Evolutionary conservation across 352 stramenopile genomes (phyloP), one percentile per base, ranked within the genome.

Genomic region (Phytophthora citrophthora): DNA sequence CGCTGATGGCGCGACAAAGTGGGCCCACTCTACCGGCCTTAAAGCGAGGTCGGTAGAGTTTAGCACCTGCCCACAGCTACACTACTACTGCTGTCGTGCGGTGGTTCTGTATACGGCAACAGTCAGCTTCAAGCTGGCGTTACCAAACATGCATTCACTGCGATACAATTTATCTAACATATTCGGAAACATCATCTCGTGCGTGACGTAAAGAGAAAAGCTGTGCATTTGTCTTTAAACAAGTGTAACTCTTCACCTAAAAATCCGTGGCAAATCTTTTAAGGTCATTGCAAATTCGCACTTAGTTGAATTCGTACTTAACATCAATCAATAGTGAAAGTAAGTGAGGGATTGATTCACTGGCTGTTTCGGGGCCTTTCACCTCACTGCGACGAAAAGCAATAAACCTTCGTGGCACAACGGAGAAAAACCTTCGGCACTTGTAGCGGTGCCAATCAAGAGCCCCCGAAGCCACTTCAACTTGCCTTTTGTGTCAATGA

Each of bases 401-500:
- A 62, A 54, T 62, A 62, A 63, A 62, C 53, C 45, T 66, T 39
- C 46, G 53, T n/a, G 50, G 24, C 41, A 43, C n/a, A 20, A 36
- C 29, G 6, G 45, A 57, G 64, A 73, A 73, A 73, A 73, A 73
- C 64, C 64, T 73, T 58, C 41, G 51, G 41, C 20, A 27, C 47
- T 10, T 16, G 18, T 34, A 11, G 15, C 32, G 36, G 36, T 45
- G 57, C 49, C 50, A 67, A 67, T 61, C 41, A 59, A 13, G 29
- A 34, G 29, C 29, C 29, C 8, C 29, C 29, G 29, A 34, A 1
- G n/a, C 24, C 67, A 74, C 68, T 76, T 76, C 68, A 76, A 76
- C 61, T 72, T 75, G 67, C 61, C 56, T 61, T 68, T 62, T 51
- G 34, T 18, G 16, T n/a, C 16, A 50, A 77, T 77, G 68, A 77